Evolutionary conservation across 805 yeast species (phyloP).

Genomic region (Saccharomycopsis fibuligera): DNA sequence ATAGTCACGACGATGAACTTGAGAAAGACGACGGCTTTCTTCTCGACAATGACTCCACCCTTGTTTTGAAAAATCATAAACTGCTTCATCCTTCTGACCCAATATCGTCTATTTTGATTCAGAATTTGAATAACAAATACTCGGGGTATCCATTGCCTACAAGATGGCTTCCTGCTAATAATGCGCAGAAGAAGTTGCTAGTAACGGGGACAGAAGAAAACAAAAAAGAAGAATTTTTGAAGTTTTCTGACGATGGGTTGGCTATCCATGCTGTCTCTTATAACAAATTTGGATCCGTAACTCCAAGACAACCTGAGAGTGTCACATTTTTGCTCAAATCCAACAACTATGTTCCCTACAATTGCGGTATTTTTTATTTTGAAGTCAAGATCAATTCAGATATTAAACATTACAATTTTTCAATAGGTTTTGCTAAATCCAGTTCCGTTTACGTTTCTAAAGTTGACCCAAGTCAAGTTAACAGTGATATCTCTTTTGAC

Average conservation of each 20-base stretch:
- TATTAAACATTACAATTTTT: constrained; percentile 15
- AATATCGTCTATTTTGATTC: neutral
- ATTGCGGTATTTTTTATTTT: constrained; percentile 18
- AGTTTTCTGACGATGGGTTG: constrained; percentile 9
- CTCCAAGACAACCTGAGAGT: neutral
- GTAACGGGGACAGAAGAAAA: neutral
- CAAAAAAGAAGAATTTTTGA: constrained; percentile 6
- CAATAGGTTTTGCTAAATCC: constrained; percentile 16
- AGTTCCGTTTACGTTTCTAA: neutral
- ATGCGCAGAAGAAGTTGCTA: constrained; percentile 8
- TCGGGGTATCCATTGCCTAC: constrained; percentile 16
- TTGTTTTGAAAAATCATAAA: neutral
- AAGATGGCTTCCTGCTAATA: constrained; percentile 10
- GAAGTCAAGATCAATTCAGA: constrained; percentile 17
- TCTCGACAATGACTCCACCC: neutral
- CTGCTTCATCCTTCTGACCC: neutral
- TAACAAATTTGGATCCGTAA: constrained; percentile 2
- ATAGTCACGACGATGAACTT: neutral
- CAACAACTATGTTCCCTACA: constrained; percentile 11
- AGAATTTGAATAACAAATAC: neutral
- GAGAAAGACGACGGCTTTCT: constrained; percentile 7
- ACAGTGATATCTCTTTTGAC: constrained; percentile 1
- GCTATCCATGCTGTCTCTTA: constrained; percentile 7
- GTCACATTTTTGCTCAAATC: constrained; percentile 13
- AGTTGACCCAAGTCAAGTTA: neutral